phyloP scores from a whole-genome alignment of 2,329 filamentous ascomycete genomes.

The Dissoconium aciculare region DNA sequence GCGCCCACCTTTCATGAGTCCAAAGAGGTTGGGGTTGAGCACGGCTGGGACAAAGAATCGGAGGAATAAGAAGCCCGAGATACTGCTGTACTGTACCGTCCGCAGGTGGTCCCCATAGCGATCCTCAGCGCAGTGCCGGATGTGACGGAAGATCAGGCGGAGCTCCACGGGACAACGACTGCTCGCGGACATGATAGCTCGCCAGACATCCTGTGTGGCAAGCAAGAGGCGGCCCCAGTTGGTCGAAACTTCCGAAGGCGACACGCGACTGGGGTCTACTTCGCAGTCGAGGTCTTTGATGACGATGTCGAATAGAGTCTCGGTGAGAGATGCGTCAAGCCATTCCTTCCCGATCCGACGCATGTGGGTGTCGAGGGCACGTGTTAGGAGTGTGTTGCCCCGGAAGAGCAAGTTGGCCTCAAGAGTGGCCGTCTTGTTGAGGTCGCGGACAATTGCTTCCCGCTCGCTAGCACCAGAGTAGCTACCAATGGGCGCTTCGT shows the following conservation, averaged over 20 bases:
- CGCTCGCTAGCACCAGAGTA: conserved; percentile 40
- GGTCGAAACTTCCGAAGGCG: conserved; percentile 56
- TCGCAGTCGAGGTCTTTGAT: conserved; percentile 84
- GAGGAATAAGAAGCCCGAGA: conserved; percentile 86
- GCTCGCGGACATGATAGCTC: conserved; percentile 62
- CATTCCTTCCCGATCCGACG: conserved; percentile 85
- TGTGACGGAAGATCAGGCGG: conserved; percentile 74
- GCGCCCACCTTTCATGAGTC: conserved; percentile 52
- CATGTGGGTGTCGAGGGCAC: conserved; percentile 92
- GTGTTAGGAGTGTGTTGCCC: conserved; percentile 85
- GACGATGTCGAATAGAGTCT: conserved; percentile 78
- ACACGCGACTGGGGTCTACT: conserved; percentile 73
- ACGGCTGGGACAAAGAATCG: conserved; percentile 96
- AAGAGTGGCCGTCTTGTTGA: conserved; percentile 62
- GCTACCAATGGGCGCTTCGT: conserved; percentile 6
- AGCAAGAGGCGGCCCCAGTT: conserved; percentile 69
- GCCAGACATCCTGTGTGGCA: conserved; percentile 73
- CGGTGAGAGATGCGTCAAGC: conserved; percentile 69
- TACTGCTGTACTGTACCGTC: conserved; percentile 81
- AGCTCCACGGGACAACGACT: conserved; percentile 65
- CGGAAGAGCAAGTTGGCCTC: conserved; percentile 93
- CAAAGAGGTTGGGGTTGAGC: conserved; percentile 85
- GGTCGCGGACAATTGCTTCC: conserved; percentile 58
- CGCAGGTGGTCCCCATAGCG: conserved; percentile 85
- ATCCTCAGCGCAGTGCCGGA: conserved; percentile 83